Base-by-base conservation (phyloP, 495 filamentous ascomycete species). In the Clavariopsis aquatica region DNA sequence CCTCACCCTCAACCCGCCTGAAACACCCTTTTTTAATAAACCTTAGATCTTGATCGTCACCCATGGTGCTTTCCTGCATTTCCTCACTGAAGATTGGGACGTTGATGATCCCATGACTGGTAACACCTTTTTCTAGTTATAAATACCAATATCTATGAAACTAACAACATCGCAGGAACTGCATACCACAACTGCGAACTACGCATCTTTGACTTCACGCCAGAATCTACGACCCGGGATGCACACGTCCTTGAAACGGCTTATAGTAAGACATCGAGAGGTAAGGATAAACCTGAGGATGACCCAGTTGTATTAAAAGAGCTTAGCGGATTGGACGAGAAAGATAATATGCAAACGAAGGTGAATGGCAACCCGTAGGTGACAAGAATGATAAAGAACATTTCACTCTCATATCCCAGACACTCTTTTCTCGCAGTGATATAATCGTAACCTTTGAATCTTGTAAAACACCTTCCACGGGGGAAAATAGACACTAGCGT, bases 101-200 rank as follows among this genome's bases (percentile, higher is more conserved):
- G 53, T 41, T 5, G 36, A 43, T 26, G 53, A 57, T 28, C 31
- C 53, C 36, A 45, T 57, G 31, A 41, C 12, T 7, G 53, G 53
- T 22, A 57, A 10, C 9, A 43, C 13, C 3, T 17, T 5, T 6
- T 31, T 22, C 22, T 28, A 24, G 23, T 51, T 24, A 7, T 51
- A 23, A 51, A n/a, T n/a, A n/a, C n/a, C n/a, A 6, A 23, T 51
- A 4, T 51, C 26, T 28, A 9, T 28, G 1, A 23, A 51, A 10
- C 47, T 51, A 22, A 51, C 47, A 17, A 23, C 6, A 6, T 1
- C 20, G 51, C n/a, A 31, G 51, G 51, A 29, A 54, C 51, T 22
- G 29, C 53, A 17, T 57, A 57, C 45, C 29, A 41, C 6, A 57
- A 57, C 53, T 57, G 53, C 27, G 53, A 57, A 31, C 6, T 57